These are phyloP conservation scores for Lablab purpureus DNA, from an alignment of 306 rosid genomes.

Conservation along the genomic window DNA sequence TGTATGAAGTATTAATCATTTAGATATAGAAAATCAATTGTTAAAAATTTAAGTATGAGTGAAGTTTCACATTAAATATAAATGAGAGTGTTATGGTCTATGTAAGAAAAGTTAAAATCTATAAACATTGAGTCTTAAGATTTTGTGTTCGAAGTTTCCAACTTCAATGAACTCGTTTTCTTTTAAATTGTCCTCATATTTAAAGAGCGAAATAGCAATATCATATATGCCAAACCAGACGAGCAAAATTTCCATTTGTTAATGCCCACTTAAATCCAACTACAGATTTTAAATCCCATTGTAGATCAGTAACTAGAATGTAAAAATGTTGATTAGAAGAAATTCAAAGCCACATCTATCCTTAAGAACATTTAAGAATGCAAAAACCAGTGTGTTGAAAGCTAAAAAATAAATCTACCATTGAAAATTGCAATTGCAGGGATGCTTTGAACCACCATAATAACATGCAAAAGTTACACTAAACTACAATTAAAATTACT, in stretches of 20 bases:
- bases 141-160: no score
- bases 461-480: neutral
- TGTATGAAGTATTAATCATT: conserved; percentile 3
- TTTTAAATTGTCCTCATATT: neutral
- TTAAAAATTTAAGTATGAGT: no score
- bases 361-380: neutral
- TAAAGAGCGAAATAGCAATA: neutral
- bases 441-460: neutral
- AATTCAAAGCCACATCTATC: neutral
- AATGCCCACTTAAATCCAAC: neutral
- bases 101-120: no score
- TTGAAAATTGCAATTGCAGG: neutral
- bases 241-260: neutral
- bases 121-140: no score
- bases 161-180: neutral
- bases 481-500: neutral
- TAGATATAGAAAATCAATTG: neutral
- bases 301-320: neutral
- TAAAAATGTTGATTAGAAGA: neutral
- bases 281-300: neutral
- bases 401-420: neutral
- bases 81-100: no score
- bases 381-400: neutral
- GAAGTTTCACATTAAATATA: no score
- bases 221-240: neutral